phyloP scores from a whole-genome alignment of 306 rosid species.

The Cicer judaicum region DNA sequence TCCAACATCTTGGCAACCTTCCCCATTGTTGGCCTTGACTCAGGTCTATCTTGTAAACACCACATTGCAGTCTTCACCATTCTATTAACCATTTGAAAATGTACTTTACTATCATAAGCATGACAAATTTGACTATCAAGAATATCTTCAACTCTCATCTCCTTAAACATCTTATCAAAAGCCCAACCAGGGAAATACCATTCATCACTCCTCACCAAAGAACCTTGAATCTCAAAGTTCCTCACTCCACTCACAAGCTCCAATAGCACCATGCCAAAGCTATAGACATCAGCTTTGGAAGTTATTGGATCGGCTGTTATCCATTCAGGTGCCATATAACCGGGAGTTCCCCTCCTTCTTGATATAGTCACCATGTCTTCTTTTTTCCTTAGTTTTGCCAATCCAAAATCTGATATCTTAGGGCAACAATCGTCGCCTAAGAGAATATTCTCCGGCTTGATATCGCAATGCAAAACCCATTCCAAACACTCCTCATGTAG shows the following conservation, averaged over 20 bases:
- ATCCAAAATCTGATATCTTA: conserved; percentile 87
- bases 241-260: conserved; percentile 80
- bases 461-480: conserved; percentile 94
- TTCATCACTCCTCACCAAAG: conserved; percentile 57
- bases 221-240: conserved; percentile 59
- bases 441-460: conserved; percentile 87
- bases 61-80: conserved; percentile 96
- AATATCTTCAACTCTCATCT: conserved; percentile 75
- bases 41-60: conserved; percentile 88
- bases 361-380: conserved; percentile 87
- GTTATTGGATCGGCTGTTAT: conserved; percentile 72
- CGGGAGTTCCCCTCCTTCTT: conserved; percentile 80
- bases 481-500: conserved; percentile 92
- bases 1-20: conserved; percentile 96
- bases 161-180: conserved; percentile 80
- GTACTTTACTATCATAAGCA: conserved; percentile 62
- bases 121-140: conserved; percentile 67
- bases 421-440: conserved; percentile 85
- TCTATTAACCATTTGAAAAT: conserved; percentile 70
- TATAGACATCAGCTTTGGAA: conserved; percentile 85
- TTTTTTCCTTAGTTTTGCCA: conserved; percentile 76
- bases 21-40: conserved; percentile 91
- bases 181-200: conserved; percentile 96
- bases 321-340: conserved; percentile 97
- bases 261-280: conserved; percentile 86